A percentile compares a stretch with the other conserved stretches of the same genome.
Evolutionary conservation across 176 grass and related monocot genomes (phyloP).

Genomic region (Eragrostis curvula): DNA sequence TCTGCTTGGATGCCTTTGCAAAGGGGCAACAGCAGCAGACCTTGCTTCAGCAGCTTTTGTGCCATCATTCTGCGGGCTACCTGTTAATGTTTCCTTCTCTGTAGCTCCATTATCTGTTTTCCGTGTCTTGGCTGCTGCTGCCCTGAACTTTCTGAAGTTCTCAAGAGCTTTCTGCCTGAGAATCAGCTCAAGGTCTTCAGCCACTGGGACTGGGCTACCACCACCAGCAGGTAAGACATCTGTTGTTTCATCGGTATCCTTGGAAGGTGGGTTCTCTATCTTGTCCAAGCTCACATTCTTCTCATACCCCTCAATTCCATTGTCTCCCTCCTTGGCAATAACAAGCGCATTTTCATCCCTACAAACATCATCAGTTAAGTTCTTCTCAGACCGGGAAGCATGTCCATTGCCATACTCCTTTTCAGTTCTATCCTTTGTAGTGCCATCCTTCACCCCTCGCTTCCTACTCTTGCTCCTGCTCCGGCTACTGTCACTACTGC

Average conservation of each 20-base stretch:
- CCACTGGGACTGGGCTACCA: constrained; percentile 28
- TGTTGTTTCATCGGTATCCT: constrained; percentile 25
- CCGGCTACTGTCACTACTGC: constrained; percentile 48
- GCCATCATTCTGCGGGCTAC: constrained; percentile 8
- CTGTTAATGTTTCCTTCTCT: constrained; percentile 27
- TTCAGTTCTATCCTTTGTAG: constrained; percentile 45
- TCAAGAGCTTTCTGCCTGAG: constrained; percentile 88
- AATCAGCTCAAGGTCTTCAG: constrained; percentile 73
- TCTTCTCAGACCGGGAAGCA: constrained; percentile 9
- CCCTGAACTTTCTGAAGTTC: constrained; percentile 84
- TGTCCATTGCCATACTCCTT: constrained; percentile 42
- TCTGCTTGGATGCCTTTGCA: constrained; percentile 41
- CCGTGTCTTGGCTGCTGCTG: constrained; percentile 13
- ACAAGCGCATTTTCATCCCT: constrained; percentile 9
- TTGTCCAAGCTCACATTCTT: constrained; percentile 24
- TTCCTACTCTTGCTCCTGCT: constrained; percentile 51
- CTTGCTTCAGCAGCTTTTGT: constrained; percentile 38
- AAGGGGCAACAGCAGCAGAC: not conserved
- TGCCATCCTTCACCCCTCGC: constrained; percentile 25
- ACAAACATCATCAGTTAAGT: not conserved
- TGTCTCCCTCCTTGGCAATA: constrained; percentile 13
- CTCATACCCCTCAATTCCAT: constrained; percentile 25
- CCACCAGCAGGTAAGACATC: constrained; percentile 36
- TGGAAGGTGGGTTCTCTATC: constrained; percentile 28
- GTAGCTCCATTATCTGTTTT: constrained; percentile 37